Base-by-base conservation (phyloP, 2,329 filamentous ascomycete species). In the Cladosporium colombiae region DNA sequence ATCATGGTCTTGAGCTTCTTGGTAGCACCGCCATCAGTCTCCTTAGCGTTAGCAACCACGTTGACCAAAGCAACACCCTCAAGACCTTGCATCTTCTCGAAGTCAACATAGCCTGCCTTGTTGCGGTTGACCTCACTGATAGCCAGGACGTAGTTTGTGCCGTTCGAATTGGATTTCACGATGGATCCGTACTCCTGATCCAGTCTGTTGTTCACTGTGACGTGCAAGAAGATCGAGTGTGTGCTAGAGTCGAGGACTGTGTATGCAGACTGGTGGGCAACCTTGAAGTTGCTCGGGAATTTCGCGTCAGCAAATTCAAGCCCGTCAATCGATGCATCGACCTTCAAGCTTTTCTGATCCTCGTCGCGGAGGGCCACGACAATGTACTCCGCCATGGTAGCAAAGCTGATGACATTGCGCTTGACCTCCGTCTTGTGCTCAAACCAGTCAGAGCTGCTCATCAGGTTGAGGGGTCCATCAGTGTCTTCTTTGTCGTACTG, bases 121-220 rank as follows among this genome's bases (percentile, higher is more conserved):
- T 97, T 88, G 71, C 92, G 87, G 78, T 98, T 97, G 74, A 98
- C 92, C 23, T 87, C 87, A 58, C 86, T 82, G 27, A 95, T 83
- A 77, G 91, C 96, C 69, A 96, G 82, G 14, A 97, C 91, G 74
- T 97, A 99, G 1, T 91, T 95, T 0, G 95, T 99, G 63, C 95
- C 95, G 75, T 99, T 98, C 73, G 93, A 97, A 81, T 99, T 99
- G 75, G 93, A 97, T 86, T 98, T 99, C 79, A 99, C 88, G 71
- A 99, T 92, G 27, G 90, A 90, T 44, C 95, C 95, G 72, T 91
- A 93, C 67, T 90, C 86, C 60, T 85, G 86, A 21, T 87, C 89
- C 60, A 82, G 76, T 3, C 82, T 81, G 49, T 84, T 85, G 72
- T 91, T 89, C 49, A 92, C 91, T 0, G 91, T 93, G 56, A 98